Conservation (phyloP, 345 rosid genomes). For the Pistacia integerrima region DNA sequence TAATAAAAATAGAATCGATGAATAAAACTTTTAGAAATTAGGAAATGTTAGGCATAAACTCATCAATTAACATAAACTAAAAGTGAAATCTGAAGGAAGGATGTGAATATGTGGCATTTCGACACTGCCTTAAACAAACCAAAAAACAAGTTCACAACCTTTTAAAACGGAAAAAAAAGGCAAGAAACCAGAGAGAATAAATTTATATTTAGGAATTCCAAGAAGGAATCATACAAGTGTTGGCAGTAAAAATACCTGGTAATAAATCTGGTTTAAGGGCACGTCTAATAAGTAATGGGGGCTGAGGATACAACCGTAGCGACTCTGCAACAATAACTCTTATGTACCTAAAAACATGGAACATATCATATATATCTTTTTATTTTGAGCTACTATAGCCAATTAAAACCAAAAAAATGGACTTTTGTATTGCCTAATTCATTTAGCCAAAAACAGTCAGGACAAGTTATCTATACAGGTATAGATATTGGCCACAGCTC, state of each 20-base stretch:
- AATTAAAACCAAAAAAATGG: not conserved
- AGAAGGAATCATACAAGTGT: not conserved
- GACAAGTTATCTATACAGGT: not conserved
- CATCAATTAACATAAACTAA: too few species aligned
- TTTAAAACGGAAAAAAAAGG: not conserved
- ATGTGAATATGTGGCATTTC: not conserved
- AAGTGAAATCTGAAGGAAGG: too few species aligned
- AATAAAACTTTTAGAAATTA: too few species aligned
- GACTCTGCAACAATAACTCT: slow-evolving; percentile 81
- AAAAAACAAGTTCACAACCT: not conserved
- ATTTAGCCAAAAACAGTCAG: not conserved
- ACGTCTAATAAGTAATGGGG: slow-evolving; percentile 88
- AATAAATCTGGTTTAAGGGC: slow-evolving; percentile 66
- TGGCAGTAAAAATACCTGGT: slow-evolving; percentile 55
- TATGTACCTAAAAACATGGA: slow-evolving; percentile 57
- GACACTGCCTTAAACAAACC: not conserved
- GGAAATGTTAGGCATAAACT: too few species aligned
- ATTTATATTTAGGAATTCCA: not conserved
- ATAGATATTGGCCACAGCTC: too few species aligned
- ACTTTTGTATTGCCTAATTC: not conserved
- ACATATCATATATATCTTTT: slow-evolving; percentile 6
- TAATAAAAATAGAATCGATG: too few species aligned
- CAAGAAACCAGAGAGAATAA: not conserved
- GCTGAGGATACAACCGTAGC: slow-evolving; percentile 94
- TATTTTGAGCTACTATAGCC: not conserved